Evolutionary conservation across 148 eudicot genomes (phyloP).

Genomic region (Cornus suecica): DNA sequence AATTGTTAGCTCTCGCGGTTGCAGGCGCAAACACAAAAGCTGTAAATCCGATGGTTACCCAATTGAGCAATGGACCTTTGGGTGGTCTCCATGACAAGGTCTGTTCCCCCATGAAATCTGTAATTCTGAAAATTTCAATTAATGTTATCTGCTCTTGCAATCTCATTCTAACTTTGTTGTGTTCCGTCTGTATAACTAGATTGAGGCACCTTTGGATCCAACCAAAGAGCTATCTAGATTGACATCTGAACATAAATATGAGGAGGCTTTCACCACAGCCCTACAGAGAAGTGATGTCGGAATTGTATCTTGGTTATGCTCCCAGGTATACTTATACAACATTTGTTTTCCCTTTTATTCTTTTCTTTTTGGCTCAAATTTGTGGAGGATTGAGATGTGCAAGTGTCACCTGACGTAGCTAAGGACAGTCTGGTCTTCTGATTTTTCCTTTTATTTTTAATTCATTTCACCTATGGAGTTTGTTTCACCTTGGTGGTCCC

Average conservation of each 20-base stretch:
- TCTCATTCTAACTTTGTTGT: neutral
- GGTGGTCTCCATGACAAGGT: conserved; percentile 85
- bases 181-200: conserved; percentile 42
- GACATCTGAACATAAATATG: conserved; percentile 75
- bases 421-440: neutral
- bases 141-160: neutral
- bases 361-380: neutral
- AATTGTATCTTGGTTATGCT: conserved; percentile 94
- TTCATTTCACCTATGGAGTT: neutral
- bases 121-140: neutral
- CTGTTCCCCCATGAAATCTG: conserved; percentile 4
- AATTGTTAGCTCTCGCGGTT: conserved; percentile 71
- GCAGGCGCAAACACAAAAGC: conserved; percentile 70
- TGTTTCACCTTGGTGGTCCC: neutral
- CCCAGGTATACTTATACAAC: conserved; percentile 56
- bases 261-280: conserved; percentile 93
- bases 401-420: neutral
- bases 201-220: conserved; percentile 86
- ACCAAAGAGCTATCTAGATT: conserved; percentile 79
- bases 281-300: conserved; percentile 89
- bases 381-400: neutral
- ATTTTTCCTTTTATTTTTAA: neutral
- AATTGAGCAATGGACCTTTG: conserved; percentile 78
- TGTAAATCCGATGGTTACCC: conserved; percentile 57
- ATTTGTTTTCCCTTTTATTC: neutral